Base-by-base conservation (phyloP, 768 basidiomycete species). In the Fomitopsis serialis region DNA sequence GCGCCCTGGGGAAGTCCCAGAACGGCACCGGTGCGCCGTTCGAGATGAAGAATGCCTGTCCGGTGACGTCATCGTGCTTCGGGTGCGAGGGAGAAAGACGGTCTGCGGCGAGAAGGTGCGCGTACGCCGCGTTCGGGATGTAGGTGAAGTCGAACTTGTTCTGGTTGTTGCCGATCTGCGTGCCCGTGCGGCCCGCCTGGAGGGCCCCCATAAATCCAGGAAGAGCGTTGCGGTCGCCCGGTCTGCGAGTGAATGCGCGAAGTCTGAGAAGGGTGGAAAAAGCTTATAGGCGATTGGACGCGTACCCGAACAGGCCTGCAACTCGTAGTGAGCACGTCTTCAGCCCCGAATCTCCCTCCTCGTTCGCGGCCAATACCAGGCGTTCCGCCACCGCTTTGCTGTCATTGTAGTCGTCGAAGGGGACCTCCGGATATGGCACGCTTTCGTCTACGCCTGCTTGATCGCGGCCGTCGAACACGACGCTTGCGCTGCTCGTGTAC, bases 31-130 rank as follows among this genome's bases (percentile, higher is more conserved):
- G 80, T 55, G 78, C 74, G 50, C 77, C 77, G 66, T 82, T 82
- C 42, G 80, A 79, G 64, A 84, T 76, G 69, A 79, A 80, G 68
- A 77, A 84, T 0, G 72, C 72, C 56, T 82, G 71, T 2, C 81
- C 81, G 11, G 79, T 79, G 51, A 81, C 75, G 17, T 62, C 55
- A 4, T 27, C 62, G 65, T 48, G 73, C 66, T 52, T 57, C 54
- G 42, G 72, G 69, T 19, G 75, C 68, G 24, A 57, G 44, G 70
- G 67, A 11, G 54, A 50, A 40, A 80, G 69, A 53, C 73, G 72
- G 59, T 79, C 78, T 22, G 72, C 71, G 8, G 80, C 79, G 48
- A 81, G 71, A 24, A 83, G 55, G 63, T 83, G 80, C 2, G 79
- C 80, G 54, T 81, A 70, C 2, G 78, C 81, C 49, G 78, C 76